Evolutionary conservation across 2,329 filamentous ascomycete genomes (phyloP), one percentile per base, ranked within the genome.

Genomic region (Xylariaceae sp.): DNA sequence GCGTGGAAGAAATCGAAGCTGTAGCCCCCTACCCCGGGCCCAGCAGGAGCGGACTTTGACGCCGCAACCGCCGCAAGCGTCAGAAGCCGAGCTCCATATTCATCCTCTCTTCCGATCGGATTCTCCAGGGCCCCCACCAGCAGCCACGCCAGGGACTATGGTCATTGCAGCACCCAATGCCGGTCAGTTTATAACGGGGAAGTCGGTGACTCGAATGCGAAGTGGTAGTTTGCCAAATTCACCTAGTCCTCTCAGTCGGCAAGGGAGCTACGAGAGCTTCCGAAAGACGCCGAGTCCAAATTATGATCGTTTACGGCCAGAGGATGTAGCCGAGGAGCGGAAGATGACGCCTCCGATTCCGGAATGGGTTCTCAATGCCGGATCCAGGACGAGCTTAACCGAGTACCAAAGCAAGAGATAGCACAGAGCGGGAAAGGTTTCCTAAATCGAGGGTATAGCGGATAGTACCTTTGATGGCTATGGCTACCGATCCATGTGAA

Each of bases 81-180:
- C 65, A 3, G 76, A 68, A 46, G 80, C 80, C 66, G 88, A 92
- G 70, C 79, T 86, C 3, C 85, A 92, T 68, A 92, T 92, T 41
- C 90, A 93, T 71, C 90, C 90, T 7, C 80, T 93, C 3, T 92
- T 93, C 76, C 82, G 90, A 57, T 87, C 87, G 5, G 88, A 91
- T 68, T 89, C 86, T 36, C 87, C 87, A 0, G 82, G 79, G 1
- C 88, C 88, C 6, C 86, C 88, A 1, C 84, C 89, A 0, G 74
- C 84, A 5, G 80, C 82, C 1, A 89, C 87, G 0, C 86, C 88
- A 0, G 87, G 88, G 0, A 93, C 90, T 0, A 80, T 87, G 14
- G 87, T 93, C 45, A 78, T 86, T 9, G 90, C 89, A 0, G 87
- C 89, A 2, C 89, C 89, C 0, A 82, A 87, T 36, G 87, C 86